These are phyloP conservation scores for Jacaranda mimosifolia DNA, from an alignment of 257 asterid genomes.

Conservation along the genomic window DNA sequence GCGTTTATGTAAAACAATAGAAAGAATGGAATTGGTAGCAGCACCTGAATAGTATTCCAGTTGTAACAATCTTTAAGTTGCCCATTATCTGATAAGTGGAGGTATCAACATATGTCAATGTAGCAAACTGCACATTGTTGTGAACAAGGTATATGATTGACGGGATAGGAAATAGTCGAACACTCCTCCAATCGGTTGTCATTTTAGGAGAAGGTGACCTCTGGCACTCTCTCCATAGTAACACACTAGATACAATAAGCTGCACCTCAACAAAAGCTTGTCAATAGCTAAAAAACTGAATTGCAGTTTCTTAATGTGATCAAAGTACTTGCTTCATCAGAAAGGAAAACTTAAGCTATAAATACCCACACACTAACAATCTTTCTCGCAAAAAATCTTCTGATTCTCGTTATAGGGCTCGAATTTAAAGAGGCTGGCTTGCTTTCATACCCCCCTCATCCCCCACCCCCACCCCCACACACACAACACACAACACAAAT, in stretches of 20 bases:
- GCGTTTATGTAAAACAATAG: conserved; percentile 17
- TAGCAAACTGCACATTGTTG: conserved; percentile 98
- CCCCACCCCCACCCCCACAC: not conserved
- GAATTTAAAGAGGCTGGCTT: not conserved
- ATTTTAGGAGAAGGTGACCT: conserved; percentile 80
- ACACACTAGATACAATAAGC: conserved; percentile 82
- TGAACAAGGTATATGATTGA: conserved; percentile 94
- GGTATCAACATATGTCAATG: conserved; percentile 93
- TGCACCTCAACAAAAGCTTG: conserved; percentile 48
- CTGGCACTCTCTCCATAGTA: conserved; percentile 86
- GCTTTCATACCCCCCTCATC: not conserved
- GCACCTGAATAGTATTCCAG: conserved; percentile 93
- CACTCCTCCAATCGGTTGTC: conserved; percentile 85
- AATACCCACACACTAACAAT: not conserved
- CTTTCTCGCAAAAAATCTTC: not conserved
- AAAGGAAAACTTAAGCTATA: not conserved
- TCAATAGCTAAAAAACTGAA: conserved; percentile 11
- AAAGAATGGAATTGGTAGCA: conserved; percentile 18
- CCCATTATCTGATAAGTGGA: conserved; percentile 98
- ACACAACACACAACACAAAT: too few relatives aligned
- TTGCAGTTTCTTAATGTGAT: not conserved
- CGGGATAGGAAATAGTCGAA: conserved; percentile 85
- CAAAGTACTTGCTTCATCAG: not conserved
- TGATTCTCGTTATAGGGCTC: not conserved
- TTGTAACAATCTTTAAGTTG: conserved; percentile 92